A percentile compares a stretch with the other conserved stretches of the same genome.
Conservation (phyloP, 2,329 filamentous ascomycete species). For the Ophiostoma fasciatum region DNA sequence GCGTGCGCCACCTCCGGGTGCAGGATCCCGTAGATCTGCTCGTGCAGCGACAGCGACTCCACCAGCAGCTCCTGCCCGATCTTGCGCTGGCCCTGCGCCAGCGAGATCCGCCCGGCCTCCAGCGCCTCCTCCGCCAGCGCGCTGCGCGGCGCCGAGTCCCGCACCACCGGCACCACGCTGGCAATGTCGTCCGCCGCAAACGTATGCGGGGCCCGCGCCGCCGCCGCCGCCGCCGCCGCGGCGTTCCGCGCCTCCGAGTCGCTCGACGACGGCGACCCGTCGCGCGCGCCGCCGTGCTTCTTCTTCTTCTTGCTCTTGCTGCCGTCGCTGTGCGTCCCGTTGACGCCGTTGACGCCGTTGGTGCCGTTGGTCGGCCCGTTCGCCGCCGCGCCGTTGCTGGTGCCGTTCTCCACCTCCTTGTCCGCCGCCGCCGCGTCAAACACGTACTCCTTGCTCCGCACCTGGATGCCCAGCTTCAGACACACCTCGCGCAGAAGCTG, state of each 20-base stretch:
- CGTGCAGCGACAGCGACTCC: slow-evolving; percentile 90
- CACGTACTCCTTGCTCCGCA: slow-evolving; percentile 62
- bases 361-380: slow-evolving; percentile 23
- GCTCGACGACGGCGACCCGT: slow-evolving; percentile 34
- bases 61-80: slow-evolving; percentile 88
- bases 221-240: slow-evolving; percentile 21
- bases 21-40: slow-evolving; percentile 96
- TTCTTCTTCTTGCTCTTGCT: slow-evolving; percentile 37
- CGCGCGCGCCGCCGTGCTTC: slow-evolving; percentile 44
- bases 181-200: slow-evolving; percentile 77
- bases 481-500: slow-evolving; percentile 83
- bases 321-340: slow-evolving; percentile 25
- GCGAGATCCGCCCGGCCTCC: slow-evolving; percentile 90
- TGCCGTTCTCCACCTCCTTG: slow-evolving; percentile 17
- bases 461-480: slow-evolving; percentile 78
- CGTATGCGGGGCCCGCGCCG: slow-evolving; percentile 33
- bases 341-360: background rate
- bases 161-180: slow-evolving; percentile 87
- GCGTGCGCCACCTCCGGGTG: slow-evolving; percentile 92
- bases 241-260: slow-evolving; percentile 21
- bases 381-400: slow-evolving; percentile 11
- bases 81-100: slow-evolving; percentile 88
- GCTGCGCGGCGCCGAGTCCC: slow-evolving; percentile 86
- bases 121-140: slow-evolving; percentile 87
- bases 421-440: slow-evolving; percentile 36